A percentile compares a stretch with the other conserved stretches of the same genome.
phyloP scores from a whole-genome alignment of 495 filamentous ascomycete genomes.

The Astrothelium subdiscretum region DNA sequence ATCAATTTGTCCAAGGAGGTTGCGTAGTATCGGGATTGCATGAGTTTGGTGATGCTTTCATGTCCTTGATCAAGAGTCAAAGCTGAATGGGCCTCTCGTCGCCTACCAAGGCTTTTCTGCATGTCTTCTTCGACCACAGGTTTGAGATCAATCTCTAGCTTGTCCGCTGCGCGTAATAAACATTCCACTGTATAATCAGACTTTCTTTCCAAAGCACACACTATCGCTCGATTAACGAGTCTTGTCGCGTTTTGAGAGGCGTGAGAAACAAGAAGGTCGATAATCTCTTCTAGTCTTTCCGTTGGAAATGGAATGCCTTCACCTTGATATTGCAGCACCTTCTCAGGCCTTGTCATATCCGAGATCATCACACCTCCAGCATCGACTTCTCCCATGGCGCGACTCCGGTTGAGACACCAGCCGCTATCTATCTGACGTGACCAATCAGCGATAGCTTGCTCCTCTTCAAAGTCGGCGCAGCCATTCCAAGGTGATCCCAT shows the following conservation, averaged over 20 bases:
- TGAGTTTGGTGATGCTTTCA: background rate
- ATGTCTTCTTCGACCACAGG: background rate
- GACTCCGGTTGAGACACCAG: background rate
- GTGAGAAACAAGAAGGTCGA: background rate
- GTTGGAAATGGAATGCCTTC: background rate
- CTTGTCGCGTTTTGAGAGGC: too few species aligned
- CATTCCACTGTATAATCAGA: background rate
- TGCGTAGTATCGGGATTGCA: background rate
- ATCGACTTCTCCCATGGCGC: background rate
- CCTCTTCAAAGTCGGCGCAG: slow-evolving; percentile 5
- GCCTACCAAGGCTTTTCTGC: background rate
- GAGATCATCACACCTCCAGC: background rate
- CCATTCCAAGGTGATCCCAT: background rate
- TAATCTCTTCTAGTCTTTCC: background rate
- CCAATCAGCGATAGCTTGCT: background rate
- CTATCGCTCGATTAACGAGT: background rate
- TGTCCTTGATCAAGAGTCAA: background rate
- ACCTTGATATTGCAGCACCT: background rate
- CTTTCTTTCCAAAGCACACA: background rate
- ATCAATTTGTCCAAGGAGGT: background rate
- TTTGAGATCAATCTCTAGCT: too few species aligned
- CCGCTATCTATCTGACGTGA: background rate
- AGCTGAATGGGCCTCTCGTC: background rate
- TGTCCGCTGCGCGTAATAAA: background rate
- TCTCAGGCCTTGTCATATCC: background rate